phyloP scores from a whole-genome alignment of 2,329 filamentous ascomycete genomes.

The Pseudogymnoascus sp. region DNA sequence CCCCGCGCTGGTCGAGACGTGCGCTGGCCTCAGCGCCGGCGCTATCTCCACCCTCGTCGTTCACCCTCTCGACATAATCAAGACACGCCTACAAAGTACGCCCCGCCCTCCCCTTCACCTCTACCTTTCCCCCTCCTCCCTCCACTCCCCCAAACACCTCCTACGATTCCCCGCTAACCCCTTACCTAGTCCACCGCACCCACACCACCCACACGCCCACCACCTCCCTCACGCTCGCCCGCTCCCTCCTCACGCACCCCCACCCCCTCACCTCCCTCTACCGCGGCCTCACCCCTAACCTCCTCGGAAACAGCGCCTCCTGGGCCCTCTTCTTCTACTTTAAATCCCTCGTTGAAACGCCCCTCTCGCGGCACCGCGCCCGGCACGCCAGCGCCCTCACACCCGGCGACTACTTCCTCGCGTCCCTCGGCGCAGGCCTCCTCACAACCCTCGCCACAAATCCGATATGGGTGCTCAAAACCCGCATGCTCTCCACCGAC shows the following conservation, averaged over 20 bases:
- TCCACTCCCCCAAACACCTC: conserved; percentile 30
- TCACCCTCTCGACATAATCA: conserved; percentile 91
- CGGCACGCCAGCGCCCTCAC: conserved; percentile 15
- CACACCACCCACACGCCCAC: conserved; percentile 32
- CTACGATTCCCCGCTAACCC: conserved; percentile 14
- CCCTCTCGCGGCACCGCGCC: conserved; percentile 23
- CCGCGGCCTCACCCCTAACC: conserved; percentile 80
- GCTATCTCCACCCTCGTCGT: conserved; percentile 77
- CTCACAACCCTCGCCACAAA: conserved; percentile 80
- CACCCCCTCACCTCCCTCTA: conserved; percentile 66
- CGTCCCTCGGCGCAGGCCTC: conserved; percentile 63
- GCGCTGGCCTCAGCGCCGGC: conserved; percentile 85
- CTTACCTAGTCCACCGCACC: conserved; percentile 43
- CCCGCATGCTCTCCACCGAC: conserved; percentile 87
- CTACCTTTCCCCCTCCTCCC: not conserved
- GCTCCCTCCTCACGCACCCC: conserved; percentile 37
- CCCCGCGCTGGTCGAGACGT: conserved; percentile 74
- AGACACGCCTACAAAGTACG: conserved; percentile 86
- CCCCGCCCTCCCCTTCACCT: conserved; percentile 10
- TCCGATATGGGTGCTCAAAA: conserved; percentile 97
- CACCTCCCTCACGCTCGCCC: conserved; percentile 44
- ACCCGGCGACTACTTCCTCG: conserved; percentile 66
- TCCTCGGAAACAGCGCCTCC: conserved; percentile 80
- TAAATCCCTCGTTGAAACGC: conserved; percentile 49
- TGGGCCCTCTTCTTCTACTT: conserved; percentile 92